Conservation (phyloP, 805 yeast genomes). For the Metschnikowia chrysomelidarum region DNA sequence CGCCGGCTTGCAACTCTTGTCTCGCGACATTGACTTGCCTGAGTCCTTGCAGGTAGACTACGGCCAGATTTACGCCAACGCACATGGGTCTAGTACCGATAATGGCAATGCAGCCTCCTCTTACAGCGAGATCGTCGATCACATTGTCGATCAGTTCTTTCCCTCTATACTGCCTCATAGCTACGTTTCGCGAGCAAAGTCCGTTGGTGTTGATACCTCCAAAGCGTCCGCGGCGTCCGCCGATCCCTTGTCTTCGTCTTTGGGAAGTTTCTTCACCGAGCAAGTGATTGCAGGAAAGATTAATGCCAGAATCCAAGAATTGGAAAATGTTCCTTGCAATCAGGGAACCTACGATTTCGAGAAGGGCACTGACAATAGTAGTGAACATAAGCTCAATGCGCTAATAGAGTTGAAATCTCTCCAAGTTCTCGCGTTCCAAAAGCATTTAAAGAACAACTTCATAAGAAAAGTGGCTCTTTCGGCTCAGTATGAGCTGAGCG, state of each 20-base stretch:
- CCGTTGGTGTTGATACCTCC: slow-evolving; percentile 38
- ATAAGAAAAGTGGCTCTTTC: slow-evolving; percentile 52
- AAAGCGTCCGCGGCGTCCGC: slow-evolving; percentile 20
- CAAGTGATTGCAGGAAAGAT: slow-evolving; percentile 52
- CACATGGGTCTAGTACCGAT: slow-evolving; percentile 6
- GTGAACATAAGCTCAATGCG: slow-evolving; percentile 54
- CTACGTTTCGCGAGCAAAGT: slow-evolving; percentile 32
- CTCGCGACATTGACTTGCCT: slow-evolving; percentile 67
- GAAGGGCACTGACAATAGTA: not conserved
- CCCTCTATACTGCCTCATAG: slow-evolving; percentile 8
- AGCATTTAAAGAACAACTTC: slow-evolving; percentile 61
- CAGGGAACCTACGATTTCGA: slow-evolving; percentile 51
- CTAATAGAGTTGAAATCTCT: slow-evolving; percentile 69
- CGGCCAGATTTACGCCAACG: slow-evolving; percentile 17
- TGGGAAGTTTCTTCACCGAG: slow-evolving; percentile 55
- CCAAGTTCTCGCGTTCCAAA: slow-evolving; percentile 65
- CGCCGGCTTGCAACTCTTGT: slow-evolving; percentile 59
- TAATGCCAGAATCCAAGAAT: slow-evolving; percentile 53
- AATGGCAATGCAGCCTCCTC: slow-evolving; percentile 11
- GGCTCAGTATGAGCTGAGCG: slow-evolving; percentile 54
- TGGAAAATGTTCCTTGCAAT: slow-evolving; percentile 68
- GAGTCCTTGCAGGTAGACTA: slow-evolving; percentile 43
- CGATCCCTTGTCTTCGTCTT: slow-evolving; percentile 38
- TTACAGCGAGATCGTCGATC: slow-evolving; percentile 18
- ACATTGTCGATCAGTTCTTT: slow-evolving; percentile 13